Evolutionary conservation across 129 eudicot species (phyloP), one percentile per base, ranked within the genome.

Genomic region (Silybum marianum): DNA sequence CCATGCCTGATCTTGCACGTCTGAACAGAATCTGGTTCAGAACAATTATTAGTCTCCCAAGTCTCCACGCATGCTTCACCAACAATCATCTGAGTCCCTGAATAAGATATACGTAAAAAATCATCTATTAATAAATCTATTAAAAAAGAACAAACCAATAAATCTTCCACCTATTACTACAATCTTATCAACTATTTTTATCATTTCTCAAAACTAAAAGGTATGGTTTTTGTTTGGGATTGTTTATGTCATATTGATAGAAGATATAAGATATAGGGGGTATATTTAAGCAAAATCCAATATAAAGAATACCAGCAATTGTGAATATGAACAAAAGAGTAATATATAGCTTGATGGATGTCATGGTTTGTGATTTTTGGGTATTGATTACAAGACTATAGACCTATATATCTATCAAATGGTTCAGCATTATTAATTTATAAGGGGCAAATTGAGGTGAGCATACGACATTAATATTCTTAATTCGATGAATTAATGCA

Each of bases 291-390:
- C n/a, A 48, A 48, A 48, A 16, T 5, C 60, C 5, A 48, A 48
- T 13, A 48, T 25, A 48, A 48, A 74, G 18, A 2, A 46, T 48
- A 74, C 78, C 68, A 1, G 40, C 38, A 58, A 58, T 30, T 9
- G 48, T 60, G 1, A 32, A n/a, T 60, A 76, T 12, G 32, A 34
- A 39, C 51, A 76, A 11, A 60, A 76, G 71, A 76, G 71, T 19
- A 76, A 76, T 18, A 14, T 76, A 60, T 76, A 75, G 54, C 71
- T 76, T 76, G 30, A 60, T 76, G 71, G 71, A 58, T 11, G 54
- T 32, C 80, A 76, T 76, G 12, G 0, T 60, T 76, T 62, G 12
- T 18, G 36, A 5, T 76, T 54, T 54, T 3, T 58, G 11, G 26
- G 19, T 62, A 62, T 62, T 62, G 26, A 1, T 62, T 2, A 62